phyloP scores from a whole-genome alignment of 768 basidiomycete genomes.

The Lyophyllum shimeji region DNA sequence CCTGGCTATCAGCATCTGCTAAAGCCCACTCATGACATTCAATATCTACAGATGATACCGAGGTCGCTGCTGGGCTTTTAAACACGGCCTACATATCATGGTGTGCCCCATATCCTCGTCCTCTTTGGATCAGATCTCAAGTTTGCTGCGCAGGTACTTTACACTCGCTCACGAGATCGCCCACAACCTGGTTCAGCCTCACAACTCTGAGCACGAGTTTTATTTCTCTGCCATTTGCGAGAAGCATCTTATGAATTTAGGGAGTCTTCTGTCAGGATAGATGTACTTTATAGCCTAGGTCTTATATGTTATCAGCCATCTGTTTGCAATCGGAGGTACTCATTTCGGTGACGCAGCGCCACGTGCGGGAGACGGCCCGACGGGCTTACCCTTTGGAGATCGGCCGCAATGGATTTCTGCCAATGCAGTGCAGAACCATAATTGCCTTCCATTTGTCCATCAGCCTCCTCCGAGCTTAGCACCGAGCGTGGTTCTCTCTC shows the following conservation, averaged over 20 bases:
- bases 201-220: conserved; percentile 93
- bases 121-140: background rate
- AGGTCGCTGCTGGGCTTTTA: conserved; percentile 53
- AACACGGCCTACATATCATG: conserved; percentile 79
- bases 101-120: conserved; percentile 30
- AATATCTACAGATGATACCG: conserved; percentile 65
- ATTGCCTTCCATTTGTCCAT: conserved; percentile 8
- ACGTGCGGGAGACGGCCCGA: conserved; percentile 8
- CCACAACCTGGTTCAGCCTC: conserved; percentile 84
- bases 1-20: conserved; percentile 14
- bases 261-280: conserved; percentile 26
- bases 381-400: conserved; percentile 16
- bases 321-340: background rate
- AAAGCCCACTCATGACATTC: background rate
- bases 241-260: conserved; percentile 47
- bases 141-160: conserved; percentile 65
- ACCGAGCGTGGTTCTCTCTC: background rate
- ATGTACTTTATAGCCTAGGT: background rate
- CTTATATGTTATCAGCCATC: background rate
- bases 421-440: background rate
- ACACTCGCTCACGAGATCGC: conserved; percentile 92
- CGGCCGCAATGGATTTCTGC: conserved; percentile 4
- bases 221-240: conserved; percentile 93
- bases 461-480: conserved; percentile 1
- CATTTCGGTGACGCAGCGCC: conserved; percentile 4